Evolutionary conservation across 192 early-diverging fungal genomes (phyloP).

Genomic region (Umbelopsis vinacea): DNA sequence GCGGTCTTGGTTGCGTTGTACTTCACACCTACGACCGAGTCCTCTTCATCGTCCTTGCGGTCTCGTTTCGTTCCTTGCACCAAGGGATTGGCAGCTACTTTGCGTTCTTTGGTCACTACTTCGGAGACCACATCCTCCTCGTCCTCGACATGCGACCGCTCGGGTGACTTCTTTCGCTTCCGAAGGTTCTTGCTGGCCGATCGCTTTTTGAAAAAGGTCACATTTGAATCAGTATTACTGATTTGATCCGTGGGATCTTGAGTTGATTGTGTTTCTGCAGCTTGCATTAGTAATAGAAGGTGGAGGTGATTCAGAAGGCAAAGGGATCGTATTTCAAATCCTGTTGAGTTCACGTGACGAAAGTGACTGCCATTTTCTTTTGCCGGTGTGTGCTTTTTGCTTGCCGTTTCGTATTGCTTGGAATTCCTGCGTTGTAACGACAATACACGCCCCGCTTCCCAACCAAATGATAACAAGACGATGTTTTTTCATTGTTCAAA

Average conservation of each 20-base stretch:
- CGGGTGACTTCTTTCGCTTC: conserved; percentile 49
- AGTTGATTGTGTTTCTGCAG: not conserved
- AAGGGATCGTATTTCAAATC: not conserved
- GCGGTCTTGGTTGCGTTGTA: conserved; percentile 37
- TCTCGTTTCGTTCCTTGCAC: conserved; percentile 51
- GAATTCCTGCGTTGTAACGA: too few species aligned
- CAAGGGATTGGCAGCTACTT: conserved; percentile 39
- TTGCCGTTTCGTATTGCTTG: too few species aligned
- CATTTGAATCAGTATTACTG: conserved; percentile 32
- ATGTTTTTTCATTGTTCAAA: too few species aligned
- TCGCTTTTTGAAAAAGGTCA: conserved; percentile 65
- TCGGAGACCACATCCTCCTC: conserved; percentile 32
- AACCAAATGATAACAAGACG: too few species aligned
- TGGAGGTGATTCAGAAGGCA: not conserved
- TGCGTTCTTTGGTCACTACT: conserved; percentile 46
- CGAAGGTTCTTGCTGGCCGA: conserved; percentile 53
- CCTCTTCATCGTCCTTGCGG: conserved; percentile 41
- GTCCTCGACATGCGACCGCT: conserved; percentile 37
- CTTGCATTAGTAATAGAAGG: conserved; percentile 11
- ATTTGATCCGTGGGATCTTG: not conserved
- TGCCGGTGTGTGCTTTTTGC: too few species aligned
- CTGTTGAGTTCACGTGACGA: not conserved
- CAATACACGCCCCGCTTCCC: too few species aligned
- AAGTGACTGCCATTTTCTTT: too few species aligned
- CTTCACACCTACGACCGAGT: conserved; percentile 27